Evolutionary conservation across 1,284 basidiomycete genomes (phyloP), one percentile per base, ranked within the genome.

Genomic region (Microbotryum scabiosae): DNA sequence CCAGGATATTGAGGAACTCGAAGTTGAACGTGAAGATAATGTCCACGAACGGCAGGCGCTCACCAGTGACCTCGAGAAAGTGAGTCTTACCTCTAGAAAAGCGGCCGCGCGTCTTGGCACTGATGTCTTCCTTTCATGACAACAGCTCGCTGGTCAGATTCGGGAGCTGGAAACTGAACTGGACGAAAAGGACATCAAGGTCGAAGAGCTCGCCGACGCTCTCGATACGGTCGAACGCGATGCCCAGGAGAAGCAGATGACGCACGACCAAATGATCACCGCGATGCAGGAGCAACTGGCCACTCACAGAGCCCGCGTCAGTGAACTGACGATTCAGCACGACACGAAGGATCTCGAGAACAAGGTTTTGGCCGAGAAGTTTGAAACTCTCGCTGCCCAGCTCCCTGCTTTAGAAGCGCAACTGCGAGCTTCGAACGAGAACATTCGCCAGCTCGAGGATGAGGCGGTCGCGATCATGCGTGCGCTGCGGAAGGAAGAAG

Each of bases 361-460:
- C 12, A 69, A 70, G 21, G 67, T 72, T 50, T 64, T 73, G 81
- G 36, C 76, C 8, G 64, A 80, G 12, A 81, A 83, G 44, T 83
- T 88, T 69, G 87, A 90, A 72, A 84, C 88, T 71, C 81, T 91
- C 41, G 84, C 86, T 0, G 77, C 77, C 7, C 85, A 88, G 70
- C 80, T 86, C 60, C 74, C 75, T 45, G 71, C 73, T 45, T 71
- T 74, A 9, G 73, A 74, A 54, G 69, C 69, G 45, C 57, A 67
- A 28, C 57, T 60, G 5, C 67, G 70, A 5, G 48, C 55, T 3
- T 68, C 70, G 25, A 49, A 60, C 4, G 63, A 68, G n/a, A 59
- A 60, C 10, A 64, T 62, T 26, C 49, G 65, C 28, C 54, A 65
- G 53, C 53, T 77, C 4, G 74, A 78, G 57, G 73, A 76, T 10